phyloP scores from a whole-genome alignment of 768 basidiomycete species.

The Trametes gibbosa region DNA sequence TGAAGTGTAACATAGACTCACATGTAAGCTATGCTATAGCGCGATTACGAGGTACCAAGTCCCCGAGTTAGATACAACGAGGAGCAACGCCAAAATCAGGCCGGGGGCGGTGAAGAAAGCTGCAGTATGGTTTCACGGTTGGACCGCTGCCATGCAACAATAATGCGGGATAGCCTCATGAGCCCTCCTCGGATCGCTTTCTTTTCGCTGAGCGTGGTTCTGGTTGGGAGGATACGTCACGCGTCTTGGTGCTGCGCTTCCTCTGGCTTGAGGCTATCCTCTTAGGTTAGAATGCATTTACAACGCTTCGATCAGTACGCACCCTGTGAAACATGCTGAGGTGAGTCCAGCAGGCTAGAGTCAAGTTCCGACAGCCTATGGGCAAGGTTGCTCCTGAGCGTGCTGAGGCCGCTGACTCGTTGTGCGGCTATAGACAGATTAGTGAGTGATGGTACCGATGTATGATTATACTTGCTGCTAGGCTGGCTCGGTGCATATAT shows the following conservation, averaged over 20 bases:
- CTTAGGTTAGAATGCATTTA: neutral
- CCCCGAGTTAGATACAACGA: no score
- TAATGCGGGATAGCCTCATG: neutral
- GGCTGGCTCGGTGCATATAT: constrained; percentile 13
- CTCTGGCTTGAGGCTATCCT: neutral
- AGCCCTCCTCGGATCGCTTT: neutral
- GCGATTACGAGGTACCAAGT: no score
- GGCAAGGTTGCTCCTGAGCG: neutral
- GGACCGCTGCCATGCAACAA: neutral
- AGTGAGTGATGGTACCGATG: neutral
- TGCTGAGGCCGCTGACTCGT: neutral
- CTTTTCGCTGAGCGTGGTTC: neutral
- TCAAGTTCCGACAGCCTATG: constrained; percentile 1
- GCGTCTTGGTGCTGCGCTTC: constrained; percentile 16
- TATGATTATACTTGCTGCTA: neutral
- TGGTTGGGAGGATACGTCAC: neutral
- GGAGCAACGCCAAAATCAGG: no score
- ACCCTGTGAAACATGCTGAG: neutral
- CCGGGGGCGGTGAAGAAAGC: no score
- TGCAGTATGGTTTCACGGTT: no score
- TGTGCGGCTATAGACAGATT: neutral
- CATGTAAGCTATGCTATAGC: neutral
- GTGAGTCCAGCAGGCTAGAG: constrained; percentile 12
- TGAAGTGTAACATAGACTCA: neutral
- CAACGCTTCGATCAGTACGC: no score